A percentile compares a stretch with the other conserved stretches of the same genome.
Conservation (phyloP, 2,329 filamentous ascomycete genomes). For the Botrytis galanthina region DNA sequence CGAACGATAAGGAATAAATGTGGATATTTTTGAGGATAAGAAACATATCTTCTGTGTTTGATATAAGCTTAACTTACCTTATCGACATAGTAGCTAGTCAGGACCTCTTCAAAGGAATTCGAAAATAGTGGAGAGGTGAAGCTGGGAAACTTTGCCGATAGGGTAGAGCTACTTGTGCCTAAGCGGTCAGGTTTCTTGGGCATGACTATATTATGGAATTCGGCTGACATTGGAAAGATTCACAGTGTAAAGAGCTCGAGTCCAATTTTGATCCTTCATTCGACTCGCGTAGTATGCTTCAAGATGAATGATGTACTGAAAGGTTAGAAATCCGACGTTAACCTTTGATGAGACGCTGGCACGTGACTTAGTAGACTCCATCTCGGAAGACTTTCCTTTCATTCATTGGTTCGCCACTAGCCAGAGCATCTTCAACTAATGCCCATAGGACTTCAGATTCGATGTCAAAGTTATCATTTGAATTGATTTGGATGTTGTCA, state of each 20-base stretch:
- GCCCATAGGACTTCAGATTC: background rate
- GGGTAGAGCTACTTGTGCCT: background rate
- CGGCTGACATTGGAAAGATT: background rate
- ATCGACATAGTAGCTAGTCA: background rate
- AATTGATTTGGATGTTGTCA: background rate
- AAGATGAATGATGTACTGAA: background rate
- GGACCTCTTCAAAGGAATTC: background rate
- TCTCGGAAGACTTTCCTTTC: constrained; percentile 3
- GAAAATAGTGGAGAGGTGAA: background rate
- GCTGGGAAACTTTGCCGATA: constrained; percentile 15
- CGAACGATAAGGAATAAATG: background rate
- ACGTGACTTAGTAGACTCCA: background rate
- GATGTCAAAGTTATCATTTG: background rate
- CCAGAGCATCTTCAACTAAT: background rate
- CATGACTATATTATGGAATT: background rate
- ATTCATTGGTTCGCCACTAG: background rate
- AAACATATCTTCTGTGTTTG: background rate
- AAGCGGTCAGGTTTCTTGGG: background rate
- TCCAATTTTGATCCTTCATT: background rate
- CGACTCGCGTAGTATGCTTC: background rate
- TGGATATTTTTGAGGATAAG: background rate
- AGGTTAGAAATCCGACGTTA: background rate
- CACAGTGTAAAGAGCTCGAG: too few species aligned
- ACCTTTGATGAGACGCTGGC: background rate
- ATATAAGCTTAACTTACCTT: constrained; percentile 11